Percentiles rank a stretch among this genome's conserved stretches.
Conservation (phyloP, 345 rosid species). For the Toxicodendron radicans region DNA sequence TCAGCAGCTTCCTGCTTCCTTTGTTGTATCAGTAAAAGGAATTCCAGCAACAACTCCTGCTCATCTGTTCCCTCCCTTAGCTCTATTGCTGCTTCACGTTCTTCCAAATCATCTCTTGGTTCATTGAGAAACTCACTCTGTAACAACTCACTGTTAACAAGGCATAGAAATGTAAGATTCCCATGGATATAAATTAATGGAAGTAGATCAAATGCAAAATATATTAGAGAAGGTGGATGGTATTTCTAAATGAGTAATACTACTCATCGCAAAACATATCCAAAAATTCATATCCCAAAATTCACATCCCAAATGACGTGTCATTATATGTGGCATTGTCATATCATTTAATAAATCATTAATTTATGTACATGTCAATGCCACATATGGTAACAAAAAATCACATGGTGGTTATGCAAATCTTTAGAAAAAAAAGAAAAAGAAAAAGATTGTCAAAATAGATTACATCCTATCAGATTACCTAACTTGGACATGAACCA, state of each 20-base stretch:
- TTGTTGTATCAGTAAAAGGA: slow-evolving; percentile 69
- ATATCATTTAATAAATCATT: too few relatives aligned
- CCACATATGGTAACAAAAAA: too few relatives aligned
- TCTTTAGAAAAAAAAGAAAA: too few relatives aligned
- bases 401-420: background rate
- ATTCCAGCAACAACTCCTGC: slow-evolving; percentile 84
- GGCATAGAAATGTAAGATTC: slow-evolving; percentile 11
- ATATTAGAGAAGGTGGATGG: background rate
- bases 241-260: background rate
- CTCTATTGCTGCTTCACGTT: slow-evolving; percentile 81
- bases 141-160: slow-evolving; percentile 67
- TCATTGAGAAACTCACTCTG: slow-evolving; percentile 82
- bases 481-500: background rate
- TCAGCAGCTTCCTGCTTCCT: slow-evolving; percentile 76
- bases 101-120: slow-evolving; percentile 71
- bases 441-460: background rate
- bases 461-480: background rate
- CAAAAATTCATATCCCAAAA: too few relatives aligned
- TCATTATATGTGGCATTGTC: too few relatives aligned
- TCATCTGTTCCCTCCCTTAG: slow-evolving; percentile 80
- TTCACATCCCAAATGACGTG: too few relatives aligned
- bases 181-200: background rate
- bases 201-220: background rate
- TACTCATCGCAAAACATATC: too few relatives aligned
- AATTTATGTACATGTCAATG: too few relatives aligned